A percentile compares a stretch with the other conserved stretches of the same genome.
phyloP scores from a whole-genome alignment of 345 rosid genomes.

The Rhodamnia argentea region DNA sequence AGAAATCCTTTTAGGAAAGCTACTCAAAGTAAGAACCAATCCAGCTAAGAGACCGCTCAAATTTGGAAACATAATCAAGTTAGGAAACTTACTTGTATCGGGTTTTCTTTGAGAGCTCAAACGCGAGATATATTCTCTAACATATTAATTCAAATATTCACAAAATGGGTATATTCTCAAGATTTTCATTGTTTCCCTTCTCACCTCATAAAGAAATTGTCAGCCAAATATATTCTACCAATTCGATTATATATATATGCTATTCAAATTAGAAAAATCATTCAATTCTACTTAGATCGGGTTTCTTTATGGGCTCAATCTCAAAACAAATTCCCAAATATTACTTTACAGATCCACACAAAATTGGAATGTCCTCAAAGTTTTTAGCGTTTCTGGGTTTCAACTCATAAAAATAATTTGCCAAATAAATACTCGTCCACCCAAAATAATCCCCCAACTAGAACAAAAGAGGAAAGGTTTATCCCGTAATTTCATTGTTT shows the following conservation, averaged over 20 bases:
- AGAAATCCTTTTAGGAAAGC: background rate
- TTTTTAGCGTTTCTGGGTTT: background rate
- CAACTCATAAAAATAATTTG: background rate
- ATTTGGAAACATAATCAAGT: too few species aligned
- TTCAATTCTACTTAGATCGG: background rate
- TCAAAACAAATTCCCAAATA: background rate
- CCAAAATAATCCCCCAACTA: background rate
- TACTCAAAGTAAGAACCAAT: background rate
- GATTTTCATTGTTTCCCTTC: background rate
- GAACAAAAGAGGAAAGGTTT: background rate
- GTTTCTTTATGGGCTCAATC: too few species aligned
- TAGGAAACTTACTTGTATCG: too few species aligned
- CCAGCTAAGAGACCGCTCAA: too few species aligned
- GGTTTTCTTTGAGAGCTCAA: background rate
- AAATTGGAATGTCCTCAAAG: background rate
- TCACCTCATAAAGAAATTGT: background rate
- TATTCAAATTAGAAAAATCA: background rate
- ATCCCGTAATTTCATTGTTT: background rate
- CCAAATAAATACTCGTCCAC: background rate
- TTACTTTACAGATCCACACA: background rate
- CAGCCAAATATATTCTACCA: background rate
- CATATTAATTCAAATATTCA: background rate
- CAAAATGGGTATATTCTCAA: background rate
- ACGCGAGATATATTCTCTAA: background rate
- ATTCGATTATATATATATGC: background rate